These are phyloP conservation scores for Metarhizium sp. DNA, from an alignment of 2,329 filamentous ascomycete genomes.

Conservation along the genomic window DNA sequence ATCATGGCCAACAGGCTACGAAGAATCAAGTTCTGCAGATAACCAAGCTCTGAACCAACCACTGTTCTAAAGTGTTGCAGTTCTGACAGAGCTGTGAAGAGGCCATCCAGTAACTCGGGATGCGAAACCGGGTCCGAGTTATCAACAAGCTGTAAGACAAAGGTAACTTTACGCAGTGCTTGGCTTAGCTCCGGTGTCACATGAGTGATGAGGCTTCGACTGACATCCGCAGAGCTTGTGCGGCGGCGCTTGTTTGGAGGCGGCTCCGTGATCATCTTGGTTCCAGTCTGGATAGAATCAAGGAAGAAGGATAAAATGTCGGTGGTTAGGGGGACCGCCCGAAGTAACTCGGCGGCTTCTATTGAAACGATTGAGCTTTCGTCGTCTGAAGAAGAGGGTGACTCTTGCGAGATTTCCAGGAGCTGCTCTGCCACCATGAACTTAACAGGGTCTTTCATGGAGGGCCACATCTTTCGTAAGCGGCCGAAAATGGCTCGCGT, in stretches of 20 bases:
- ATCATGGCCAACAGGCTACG: slow-evolving; percentile 78
- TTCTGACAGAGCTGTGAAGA: slow-evolving; percentile 81
- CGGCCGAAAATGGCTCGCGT: slow-evolving; percentile 57
- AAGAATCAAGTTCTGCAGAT: slow-evolving; percentile 78
- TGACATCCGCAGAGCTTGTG: slow-evolving; percentile 63
- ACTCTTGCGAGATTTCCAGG: slow-evolving; percentile 49
- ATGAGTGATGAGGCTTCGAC: slow-evolving; percentile 48
- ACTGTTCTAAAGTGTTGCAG: slow-evolving; percentile 76
- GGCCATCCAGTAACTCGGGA: slow-evolving; percentile 62
- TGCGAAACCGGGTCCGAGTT: slow-evolving; percentile 66
- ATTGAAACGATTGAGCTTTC: slow-evolving; percentile 31
- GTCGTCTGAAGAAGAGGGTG: slow-evolving; percentile 20
- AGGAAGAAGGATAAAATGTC: slow-evolving; percentile 64
- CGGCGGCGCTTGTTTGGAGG: slow-evolving; percentile 72
- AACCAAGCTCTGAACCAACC: slow-evolving; percentile 78
- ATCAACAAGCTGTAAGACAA: slow-evolving; percentile 84
- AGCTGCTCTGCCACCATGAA: slow-evolving; percentile 51
- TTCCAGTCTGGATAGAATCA: slow-evolving; percentile 62
- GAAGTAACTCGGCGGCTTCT: slow-evolving; percentile 63
- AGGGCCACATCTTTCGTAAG: slow-evolving; percentile 62
- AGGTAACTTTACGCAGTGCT: slow-evolving; percentile 67
- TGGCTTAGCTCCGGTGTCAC: slow-evolving; percentile 56
- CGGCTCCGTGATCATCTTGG: slow-evolving; percentile 60
- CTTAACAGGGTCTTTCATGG: slow-evolving; percentile 56
- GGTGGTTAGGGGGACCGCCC: slow-evolving; percentile 63